Conservation (phyloP, 139 green algal genomes). For the Coelastrella sp. region DNA sequence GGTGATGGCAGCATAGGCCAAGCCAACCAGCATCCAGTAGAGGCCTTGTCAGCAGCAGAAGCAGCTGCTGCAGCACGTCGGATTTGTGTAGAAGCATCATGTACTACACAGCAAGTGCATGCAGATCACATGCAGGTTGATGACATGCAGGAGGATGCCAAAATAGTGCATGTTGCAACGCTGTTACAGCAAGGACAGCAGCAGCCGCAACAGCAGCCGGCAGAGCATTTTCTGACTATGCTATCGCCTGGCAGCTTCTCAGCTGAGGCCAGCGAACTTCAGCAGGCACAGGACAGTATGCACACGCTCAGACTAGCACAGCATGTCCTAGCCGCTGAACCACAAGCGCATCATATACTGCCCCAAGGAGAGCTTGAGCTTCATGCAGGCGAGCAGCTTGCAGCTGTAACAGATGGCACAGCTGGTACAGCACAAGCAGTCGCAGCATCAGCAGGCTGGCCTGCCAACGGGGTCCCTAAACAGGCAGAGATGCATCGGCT, state of each 20-base stretch:
- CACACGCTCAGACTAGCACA: not conserved
- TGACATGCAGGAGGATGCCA: no score
- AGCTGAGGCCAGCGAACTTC: not conserved
- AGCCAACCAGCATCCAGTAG: not conserved
- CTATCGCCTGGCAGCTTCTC: not conserved
- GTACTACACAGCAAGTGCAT: not conserved
- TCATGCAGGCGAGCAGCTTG: no score
- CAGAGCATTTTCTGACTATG: not conserved
- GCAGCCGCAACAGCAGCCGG: not conserved
- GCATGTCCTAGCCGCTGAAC: not conserved
- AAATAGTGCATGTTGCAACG: not conserved
- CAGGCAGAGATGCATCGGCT: no score
- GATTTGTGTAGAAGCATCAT: no score
- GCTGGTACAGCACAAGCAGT: not conserved
- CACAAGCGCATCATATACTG: not conserved
- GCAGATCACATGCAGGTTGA: not conserved
- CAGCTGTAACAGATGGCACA: no score
- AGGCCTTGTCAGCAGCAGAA: not conserved
- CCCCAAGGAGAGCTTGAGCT: no score
- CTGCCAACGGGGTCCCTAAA: no score
- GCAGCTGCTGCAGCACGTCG: no score
- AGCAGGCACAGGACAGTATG: not conserved
- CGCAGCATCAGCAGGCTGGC: no score
- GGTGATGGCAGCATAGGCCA: not conserved
- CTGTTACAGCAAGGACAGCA: not conserved